phyloP scores from a whole-genome alignment of 1,284 basidiomycete genomes.

The Apiotrichum mycotoxinovorans region DNA sequence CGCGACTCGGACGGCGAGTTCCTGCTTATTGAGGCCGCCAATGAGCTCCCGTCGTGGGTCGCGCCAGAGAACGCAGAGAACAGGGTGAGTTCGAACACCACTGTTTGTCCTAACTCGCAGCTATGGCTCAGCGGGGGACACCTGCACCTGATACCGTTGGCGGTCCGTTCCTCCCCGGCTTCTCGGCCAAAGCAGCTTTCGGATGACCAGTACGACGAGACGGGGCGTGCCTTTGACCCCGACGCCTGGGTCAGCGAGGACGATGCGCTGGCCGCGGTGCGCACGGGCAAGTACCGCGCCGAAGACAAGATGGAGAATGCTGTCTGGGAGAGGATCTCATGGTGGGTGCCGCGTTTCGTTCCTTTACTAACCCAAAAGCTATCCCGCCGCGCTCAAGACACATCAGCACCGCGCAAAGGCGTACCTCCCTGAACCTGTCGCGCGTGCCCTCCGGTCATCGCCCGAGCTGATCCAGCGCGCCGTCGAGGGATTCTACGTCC shows the following conservation, averaged over 20 bases:
- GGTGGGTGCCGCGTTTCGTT: constrained; percentile 51
- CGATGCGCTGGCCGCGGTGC: constrained; percentile 65
- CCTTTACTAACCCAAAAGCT: constrained; percentile 52
- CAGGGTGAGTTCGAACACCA: constrained; percentile 61
- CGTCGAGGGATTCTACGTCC: constrained; percentile 85
- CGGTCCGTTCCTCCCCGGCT: constrained; percentile 63
- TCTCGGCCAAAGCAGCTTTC: constrained; percentile 55
- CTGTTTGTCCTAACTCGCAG: constrained; percentile 49
- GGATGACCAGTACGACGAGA: constrained; percentile 56
- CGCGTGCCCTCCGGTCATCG: constrained; percentile 62
- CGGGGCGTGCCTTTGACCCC: constrained; percentile 52
- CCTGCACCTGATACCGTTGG: constrained; percentile 79
- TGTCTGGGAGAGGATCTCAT: constrained; percentile 65
- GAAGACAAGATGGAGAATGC: constrained; percentile 59
- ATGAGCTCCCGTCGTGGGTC: constrained; percentile 84
- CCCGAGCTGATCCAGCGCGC: constrained; percentile 78
- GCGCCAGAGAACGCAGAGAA: constrained; percentile 85
- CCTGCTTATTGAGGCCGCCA: constrained; percentile 91
- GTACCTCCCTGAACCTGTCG: constrained; percentile 74
- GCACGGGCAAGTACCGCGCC: constrained; percentile 52
- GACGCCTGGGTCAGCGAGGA: constrained; percentile 59
- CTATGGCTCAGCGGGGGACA: constrained; percentile 83
- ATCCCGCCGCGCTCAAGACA: constrained; percentile 63
- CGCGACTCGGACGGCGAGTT: constrained; percentile 95
- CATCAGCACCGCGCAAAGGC: constrained; percentile 78